phyloP scores from a whole-genome alignment of 2,329 filamentous ascomycete genomes.

The Biscogniauxia mediterranea region DNA sequence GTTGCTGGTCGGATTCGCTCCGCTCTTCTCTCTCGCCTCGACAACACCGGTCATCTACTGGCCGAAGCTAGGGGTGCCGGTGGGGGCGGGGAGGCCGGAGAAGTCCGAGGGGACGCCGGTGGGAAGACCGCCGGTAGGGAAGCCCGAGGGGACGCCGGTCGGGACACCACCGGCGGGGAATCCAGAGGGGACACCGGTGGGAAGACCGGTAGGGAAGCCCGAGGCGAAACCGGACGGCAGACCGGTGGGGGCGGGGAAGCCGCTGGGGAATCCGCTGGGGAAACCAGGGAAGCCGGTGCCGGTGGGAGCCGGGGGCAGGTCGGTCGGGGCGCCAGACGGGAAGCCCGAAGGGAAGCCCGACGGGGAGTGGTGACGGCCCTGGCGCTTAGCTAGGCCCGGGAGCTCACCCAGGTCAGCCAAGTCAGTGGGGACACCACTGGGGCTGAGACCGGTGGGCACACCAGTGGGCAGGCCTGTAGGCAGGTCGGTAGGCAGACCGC shows the following conservation, averaged over 20 bases:
- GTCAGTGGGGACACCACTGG: neutral
- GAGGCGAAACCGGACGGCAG: constrained; percentile 4
- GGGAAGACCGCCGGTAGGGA: constrained; percentile 8
- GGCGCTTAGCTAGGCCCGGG: too few relatives aligned
- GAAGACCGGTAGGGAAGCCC: constrained; percentile 7
- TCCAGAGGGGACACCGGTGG: constrained; percentile 4
- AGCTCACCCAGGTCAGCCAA: neutral
- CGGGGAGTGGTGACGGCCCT: neutral
- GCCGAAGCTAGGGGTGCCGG: neutral
- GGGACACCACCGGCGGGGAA: neutral
- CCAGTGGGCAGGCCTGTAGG: neutral
- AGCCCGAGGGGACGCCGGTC: constrained; percentile 10
- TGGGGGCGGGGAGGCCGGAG: neutral
- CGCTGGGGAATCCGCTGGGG: constrained; percentile 3
- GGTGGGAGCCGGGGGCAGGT: neutral
- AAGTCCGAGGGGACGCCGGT: constrained; percentile 2
- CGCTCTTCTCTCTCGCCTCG: neutral
- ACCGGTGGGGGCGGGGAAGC: constrained; percentile 1
- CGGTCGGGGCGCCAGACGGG: neutral
- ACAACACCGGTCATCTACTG: neutral
- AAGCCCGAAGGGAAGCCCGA: neutral
- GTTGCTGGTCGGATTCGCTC: neutral
- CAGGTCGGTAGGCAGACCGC: neutral
- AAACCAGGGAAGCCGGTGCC: neutral
- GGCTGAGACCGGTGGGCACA: neutral